A percentile compares a stretch with the other conserved stretches of the same genome.
Conservation (phyloP, 2,329 filamentous ascomycete genomes). For the Nannizziopsis barbatae region DNA sequence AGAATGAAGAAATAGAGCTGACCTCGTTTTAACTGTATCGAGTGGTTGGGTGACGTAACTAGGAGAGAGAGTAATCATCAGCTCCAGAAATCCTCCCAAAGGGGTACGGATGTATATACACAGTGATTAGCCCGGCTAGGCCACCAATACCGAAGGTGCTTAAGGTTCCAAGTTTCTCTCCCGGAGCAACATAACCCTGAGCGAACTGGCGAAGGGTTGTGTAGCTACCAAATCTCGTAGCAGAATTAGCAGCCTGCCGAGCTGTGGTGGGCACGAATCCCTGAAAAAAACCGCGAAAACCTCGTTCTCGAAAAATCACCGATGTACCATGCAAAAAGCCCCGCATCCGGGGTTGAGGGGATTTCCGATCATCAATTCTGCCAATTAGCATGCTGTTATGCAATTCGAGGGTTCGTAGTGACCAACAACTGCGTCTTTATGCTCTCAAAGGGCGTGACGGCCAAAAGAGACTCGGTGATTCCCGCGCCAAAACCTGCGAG, state of each 20-base stretch:
- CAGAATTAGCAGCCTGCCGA: conserved; percentile 86
- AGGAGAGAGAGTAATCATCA: conserved; percentile 1
- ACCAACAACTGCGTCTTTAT: conserved; percentile 87
- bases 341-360: conserved; percentile 68
- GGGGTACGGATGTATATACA: conserved; percentile 45
- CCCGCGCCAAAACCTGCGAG: conserved; percentile 90
- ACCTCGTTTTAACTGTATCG: conserved; percentile 86
- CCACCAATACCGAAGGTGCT: conserved; percentile 88
- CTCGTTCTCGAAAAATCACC: conserved; percentile 78
- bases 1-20: conserved; percentile 6
- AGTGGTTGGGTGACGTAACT: conserved; percentile 54
- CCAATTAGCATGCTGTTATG: background rate
- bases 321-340: conserved; percentile 85
- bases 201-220: conserved; percentile 83
- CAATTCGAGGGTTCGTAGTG: background rate
- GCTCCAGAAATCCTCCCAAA: background rate
- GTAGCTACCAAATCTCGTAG: conserved; percentile 81
- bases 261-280: conserved; percentile 92
- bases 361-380: conserved; percentile 90
- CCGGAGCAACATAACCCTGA: conserved; percentile 81
- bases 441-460: conserved; percentile 92
- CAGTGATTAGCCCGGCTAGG: conserved; percentile 79
- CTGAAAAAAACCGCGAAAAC: conserved; percentile 87
- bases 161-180: conserved; percentile 80
- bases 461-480: conserved; percentile 82